Conservation (phyloP, 257 asterid genomes). For the Nicotiana undulata region DNA sequence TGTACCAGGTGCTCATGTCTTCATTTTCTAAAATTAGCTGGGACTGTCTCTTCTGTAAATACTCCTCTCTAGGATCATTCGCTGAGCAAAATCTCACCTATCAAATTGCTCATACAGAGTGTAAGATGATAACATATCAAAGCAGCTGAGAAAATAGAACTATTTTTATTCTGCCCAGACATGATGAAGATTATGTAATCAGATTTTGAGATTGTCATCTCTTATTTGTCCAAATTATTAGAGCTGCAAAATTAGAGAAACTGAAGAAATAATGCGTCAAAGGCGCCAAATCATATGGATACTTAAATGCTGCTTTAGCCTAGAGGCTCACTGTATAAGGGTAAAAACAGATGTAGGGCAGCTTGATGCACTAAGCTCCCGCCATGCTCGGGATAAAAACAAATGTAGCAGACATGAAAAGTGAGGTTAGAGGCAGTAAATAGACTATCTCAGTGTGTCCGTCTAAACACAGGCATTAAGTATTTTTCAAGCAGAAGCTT, state of each 20-base stretch:
- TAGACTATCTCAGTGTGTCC: not conserved
- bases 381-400: too few species aligned
- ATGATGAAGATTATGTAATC: too few species aligned
- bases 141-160: too few species aligned
- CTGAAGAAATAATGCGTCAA: not conserved
- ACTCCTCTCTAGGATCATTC: slow-evolving; percentile 42
- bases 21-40: slow-evolving; percentile 41
- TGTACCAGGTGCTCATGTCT: not conserved
- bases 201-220: not conserved
- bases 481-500: not conserved
- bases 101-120: not conserved
- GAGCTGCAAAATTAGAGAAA: not conserved
- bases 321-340: not conserved
- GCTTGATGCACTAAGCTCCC: too few species aligned
- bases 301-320: not conserved
- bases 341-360: not conserved
- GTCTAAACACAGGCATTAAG: not conserved
- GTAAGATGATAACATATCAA: too few species aligned
- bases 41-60: slow-evolving; percentile 52
- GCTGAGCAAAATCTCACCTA: slow-evolving; percentile 80
- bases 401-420: not conserved
- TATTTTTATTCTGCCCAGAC: too few species aligned
- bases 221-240: not conserved
- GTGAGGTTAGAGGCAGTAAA: not conserved
- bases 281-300: not conserved